Evolutionary conservation across 2,329 filamentous ascomycete species (phyloP).

Genomic region (Cytospora leucostoma): DNA sequence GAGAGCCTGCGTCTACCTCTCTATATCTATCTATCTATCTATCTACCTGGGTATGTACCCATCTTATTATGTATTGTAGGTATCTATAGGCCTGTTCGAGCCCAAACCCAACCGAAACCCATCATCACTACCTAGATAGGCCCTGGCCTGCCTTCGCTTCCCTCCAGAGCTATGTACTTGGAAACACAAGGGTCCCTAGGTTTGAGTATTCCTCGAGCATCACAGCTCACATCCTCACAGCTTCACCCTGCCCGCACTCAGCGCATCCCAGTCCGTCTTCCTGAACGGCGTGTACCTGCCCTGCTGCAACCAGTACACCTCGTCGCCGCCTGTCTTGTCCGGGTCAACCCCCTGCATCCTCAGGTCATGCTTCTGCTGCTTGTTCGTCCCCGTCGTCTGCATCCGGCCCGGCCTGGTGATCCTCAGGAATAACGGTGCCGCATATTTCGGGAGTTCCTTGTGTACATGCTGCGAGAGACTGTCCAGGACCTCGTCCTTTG

Average conservation of each 20-base stretch:
- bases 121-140: too few relatives aligned
- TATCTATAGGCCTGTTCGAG: too few relatives aligned
- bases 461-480: slow-evolving; percentile 62
- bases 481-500: slow-evolving; percentile 47
- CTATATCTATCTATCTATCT: too few relatives aligned
- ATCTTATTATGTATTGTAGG: too few relatives aligned
- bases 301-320: slow-evolving; percentile 65
- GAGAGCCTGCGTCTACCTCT: too few relatives aligned
- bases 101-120: too few relatives aligned
- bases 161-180: too few relatives aligned
- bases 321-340: slow-evolving; percentile 49
- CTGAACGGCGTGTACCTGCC: slow-evolving; percentile 69
- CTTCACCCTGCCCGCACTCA: slow-evolving; percentile 70
- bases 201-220: too few relatives aligned
- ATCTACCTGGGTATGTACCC: not conserved
- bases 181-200: too few relatives aligned
- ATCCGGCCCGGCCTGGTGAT: slow-evolving; percentile 58
- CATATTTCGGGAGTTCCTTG: slow-evolving; percentile 67
- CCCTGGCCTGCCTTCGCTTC: too few relatives aligned
- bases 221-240: slow-evolving; percentile 47
- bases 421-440: slow-evolving; percentile 76
- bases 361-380: slow-evolving; percentile 79
- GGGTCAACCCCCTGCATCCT: slow-evolving; percentile 75
- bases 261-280: slow-evolving; percentile 65
- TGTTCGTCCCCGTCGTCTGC: slow-evolving; percentile 79